Base-by-base conservation (phyloP, 2,329 filamentous ascomycete species). In the Botrytis fabae region DNA sequence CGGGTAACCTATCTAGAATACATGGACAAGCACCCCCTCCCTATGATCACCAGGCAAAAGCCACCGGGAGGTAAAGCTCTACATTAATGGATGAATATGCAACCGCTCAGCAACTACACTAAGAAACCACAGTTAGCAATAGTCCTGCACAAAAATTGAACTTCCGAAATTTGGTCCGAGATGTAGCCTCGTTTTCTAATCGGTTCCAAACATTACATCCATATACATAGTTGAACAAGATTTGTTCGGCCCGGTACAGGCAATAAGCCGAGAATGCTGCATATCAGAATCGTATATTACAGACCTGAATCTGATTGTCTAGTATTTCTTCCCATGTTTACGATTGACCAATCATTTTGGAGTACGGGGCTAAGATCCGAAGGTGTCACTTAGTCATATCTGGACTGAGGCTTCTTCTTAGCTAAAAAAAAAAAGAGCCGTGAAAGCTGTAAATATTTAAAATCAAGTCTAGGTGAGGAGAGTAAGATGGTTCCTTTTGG, bases 231-330 rank as follows among this genome's bases (percentile, higher is more conserved):
- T 4, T 8, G 14, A 54, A 28, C 6, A 9, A 28, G 3, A 18
- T 18, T 18, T 4, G 0, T 54, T 54, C 7, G 7, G 0, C 14
- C 2, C 14, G 28, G 0, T 18, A 8, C 2, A 18, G n/a, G 6
- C 1, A 28, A 16, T 9, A 9, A 9, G 1, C 5, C 14, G 14
- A 54, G 5, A 7, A 0, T 54, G 1, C n/a, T 28, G 25, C 6
- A 16, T n/a, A 16, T 28, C 0, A 28, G n/a, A 7, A 0, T 28
- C 2, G 2, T 8, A 0, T 6, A 54, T 54, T 1, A 7, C 0
- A 3, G 5, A 4, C 8, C 25, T n/a, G 25, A 28, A 8, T 28
- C 0, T 4, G 28, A 16, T 18, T 1, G 18, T 6, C 14, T 18
- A 16, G 5, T 16, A 16, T 28, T 16, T 1, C 48, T 8, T 1